Percentiles rank a stretch among this genome's conserved stretches.
These are phyloP conservation scores for Trichoderma reesei DNA, from an alignment of 495 filamentous ascomycete species.

Conservation along the genomic window DNA sequence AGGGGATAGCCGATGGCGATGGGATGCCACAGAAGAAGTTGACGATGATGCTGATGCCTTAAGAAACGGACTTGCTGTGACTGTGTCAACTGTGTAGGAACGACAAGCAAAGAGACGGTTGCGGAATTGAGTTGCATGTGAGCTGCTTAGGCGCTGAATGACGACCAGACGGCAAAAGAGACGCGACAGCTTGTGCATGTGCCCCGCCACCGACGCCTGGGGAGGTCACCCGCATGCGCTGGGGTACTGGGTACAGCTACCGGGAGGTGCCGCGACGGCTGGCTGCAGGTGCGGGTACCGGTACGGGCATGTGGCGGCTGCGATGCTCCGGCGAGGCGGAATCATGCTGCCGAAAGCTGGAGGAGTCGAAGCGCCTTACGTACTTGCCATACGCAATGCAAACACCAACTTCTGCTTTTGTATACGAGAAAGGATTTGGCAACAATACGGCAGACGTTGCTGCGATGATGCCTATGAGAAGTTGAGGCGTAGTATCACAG, in stretches of 20 bases:
- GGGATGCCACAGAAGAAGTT: background rate
- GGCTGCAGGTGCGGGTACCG: background rate
- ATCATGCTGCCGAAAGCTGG: too few relatives aligned
- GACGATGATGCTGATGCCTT: too few relatives aligned
- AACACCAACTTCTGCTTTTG: too few relatives aligned
- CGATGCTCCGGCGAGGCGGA: background rate
- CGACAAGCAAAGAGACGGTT: background rate
- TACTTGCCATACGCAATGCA: conserved; percentile 4
- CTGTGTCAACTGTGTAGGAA: background rate
- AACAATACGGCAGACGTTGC: background rate
- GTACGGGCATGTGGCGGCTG: background rate
- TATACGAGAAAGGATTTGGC: too few relatives aligned
- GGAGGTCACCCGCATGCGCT: background rate
- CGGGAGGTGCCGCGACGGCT: background rate
- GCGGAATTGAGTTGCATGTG: conserved; percentile 4
- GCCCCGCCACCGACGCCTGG: conserved; percentile 5
- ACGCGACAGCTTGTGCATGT: conserved; percentile 5
- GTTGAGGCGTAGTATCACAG: too few relatives aligned
- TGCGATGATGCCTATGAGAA: too few relatives aligned
- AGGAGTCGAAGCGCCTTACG: too few relatives aligned
- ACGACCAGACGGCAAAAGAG: background rate
- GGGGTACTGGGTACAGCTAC: background rate
- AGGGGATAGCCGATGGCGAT: background rate
- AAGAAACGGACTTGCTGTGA: too few relatives aligned
- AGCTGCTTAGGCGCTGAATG: conserved; percentile 5